A percentile compares a stretch with the other conserved stretches of the same genome.
Evolutionary conservation across 108 stramenopile genomes (phyloP).

Genomic region (Discostella pseudostelligera): DNA sequence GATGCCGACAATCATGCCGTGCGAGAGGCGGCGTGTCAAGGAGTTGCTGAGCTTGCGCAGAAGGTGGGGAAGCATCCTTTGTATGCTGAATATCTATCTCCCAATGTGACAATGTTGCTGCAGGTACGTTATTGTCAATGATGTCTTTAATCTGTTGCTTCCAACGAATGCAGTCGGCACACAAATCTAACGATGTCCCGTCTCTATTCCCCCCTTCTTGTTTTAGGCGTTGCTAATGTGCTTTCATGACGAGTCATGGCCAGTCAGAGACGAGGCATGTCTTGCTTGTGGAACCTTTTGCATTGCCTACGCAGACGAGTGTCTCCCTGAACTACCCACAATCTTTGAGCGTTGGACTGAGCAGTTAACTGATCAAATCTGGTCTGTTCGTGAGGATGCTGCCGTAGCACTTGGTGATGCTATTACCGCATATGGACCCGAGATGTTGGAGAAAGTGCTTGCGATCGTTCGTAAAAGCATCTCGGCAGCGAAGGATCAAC

Average conservation of each 20-base stretch:
- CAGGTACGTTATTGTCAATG: conserved; percentile 22
- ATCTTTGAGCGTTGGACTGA: conserved; percentile 92
- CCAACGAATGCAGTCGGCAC: too few species aligned
- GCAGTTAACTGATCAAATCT: conserved; percentile 95
- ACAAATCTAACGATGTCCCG: too few species aligned
- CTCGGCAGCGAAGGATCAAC: conserved; percentile 76
- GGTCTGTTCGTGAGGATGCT: conserved; percentile 94
- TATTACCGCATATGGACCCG: conserved; percentile 71
- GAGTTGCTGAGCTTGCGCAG: conserved; percentile 91
- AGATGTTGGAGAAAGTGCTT: conserved; percentile 60
- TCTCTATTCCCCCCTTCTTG: background rate
- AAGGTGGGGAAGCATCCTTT: conserved; percentile 63
- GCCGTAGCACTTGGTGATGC: conserved; percentile 93
- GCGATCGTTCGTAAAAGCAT: conserved; percentile 45
- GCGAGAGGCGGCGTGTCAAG: conserved; percentile 95
- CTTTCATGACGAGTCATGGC: conserved; percentile 98
- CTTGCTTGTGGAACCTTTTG: conserved; percentile 91
- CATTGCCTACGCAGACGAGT: conserved; percentile 85
- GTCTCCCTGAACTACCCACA: conserved; percentile 71
- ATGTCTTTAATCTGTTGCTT: too few species aligned
- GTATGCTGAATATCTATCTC: conserved; percentile 58
- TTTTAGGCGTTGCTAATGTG: conserved; percentile 88
- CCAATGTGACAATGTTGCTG: conserved; percentile 71
- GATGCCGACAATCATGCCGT: conserved; percentile 95
- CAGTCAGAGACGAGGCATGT: conserved; percentile 97